Percentiles rank a stretch among this genome's conserved stretches.
Evolutionary conservation across 225 moss, liverwort and hornwort species (phyloP).

Genomic region (Physcomitrium patens): DNA sequence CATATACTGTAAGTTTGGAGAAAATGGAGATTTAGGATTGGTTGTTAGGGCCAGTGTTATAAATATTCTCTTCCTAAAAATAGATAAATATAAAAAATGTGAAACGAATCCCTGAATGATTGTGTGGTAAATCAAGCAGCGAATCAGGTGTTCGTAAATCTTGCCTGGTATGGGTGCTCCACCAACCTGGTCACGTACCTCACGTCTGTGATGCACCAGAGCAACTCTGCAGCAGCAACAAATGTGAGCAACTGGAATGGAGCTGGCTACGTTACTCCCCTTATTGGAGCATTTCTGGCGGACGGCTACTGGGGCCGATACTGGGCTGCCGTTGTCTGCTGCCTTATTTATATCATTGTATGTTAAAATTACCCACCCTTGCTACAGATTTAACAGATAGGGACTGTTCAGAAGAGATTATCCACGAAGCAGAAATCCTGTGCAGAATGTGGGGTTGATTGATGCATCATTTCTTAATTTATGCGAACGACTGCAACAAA

Average conservation of each 20-base stretch:
- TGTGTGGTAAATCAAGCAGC: conserved; percentile 37
- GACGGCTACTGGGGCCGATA: conserved; percentile 89
- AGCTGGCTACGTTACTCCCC: conserved; percentile 71
- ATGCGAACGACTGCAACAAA: too few relatives aligned
- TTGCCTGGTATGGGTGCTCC: conserved; percentile 69
- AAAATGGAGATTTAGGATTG: conserved; percentile 15
- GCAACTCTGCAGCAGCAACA: conserved; percentile 71
- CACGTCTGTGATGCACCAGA: conserved; percentile 80
- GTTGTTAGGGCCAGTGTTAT: background rate
- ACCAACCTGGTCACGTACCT: conserved; percentile 85
- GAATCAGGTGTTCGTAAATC: conserved; percentile 71
- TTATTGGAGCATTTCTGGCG: conserved; percentile 78
- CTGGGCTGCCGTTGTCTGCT: conserved; percentile 65
- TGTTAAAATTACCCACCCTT: conserved; percentile 13
- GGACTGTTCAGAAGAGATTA: too few relatives aligned
- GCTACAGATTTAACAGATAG: background rate
- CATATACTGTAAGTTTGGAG: conserved; percentile 60
- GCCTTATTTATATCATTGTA: conserved; percentile 62
- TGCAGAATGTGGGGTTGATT: too few relatives aligned
- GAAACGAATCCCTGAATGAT: background rate
- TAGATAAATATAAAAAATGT: background rate
- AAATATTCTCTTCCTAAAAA: too few relatives aligned
- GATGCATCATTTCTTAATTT: too few relatives aligned
- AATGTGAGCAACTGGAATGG: conserved; percentile 88
- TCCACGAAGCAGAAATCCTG: background rate